Base-by-base conservation (phyloP, 140 eudicot genomes). In the Senecio squalidus region DNA sequence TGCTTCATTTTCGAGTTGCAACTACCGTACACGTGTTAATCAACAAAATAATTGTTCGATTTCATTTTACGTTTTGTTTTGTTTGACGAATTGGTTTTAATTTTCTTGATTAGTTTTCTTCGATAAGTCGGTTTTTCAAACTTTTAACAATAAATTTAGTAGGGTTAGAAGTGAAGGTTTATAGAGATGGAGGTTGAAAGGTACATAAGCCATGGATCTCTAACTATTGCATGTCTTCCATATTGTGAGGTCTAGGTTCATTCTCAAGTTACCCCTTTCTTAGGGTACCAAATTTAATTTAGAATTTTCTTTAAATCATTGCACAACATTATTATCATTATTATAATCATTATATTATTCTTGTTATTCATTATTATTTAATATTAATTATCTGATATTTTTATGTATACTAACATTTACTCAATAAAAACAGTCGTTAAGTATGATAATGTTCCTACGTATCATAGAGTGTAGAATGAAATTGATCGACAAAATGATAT, bases 21-120 rank as follows among this genome's bases (percentile, higher is more conserved):
- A 38, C 20, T 45, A 60, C 66, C 79, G 69, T 68, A 80, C 86
- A 80, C 82, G 86, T 80, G 86, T 76, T 29, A 26, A 64, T 24
- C 18, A 73, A 70, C 70, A 60, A 47, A 17, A 46, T 45, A 34
- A 67, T 50, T 52, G 65, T 61, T 61, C 39, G 67, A 62, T 74
- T 55, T 63, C 20, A 39, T 45, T 54, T 68, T 22, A 61, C 62
- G 80, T 75, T 46, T 30, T 48, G 33, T 40, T 21, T 39, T 38
- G 47, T 45, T 70, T 63, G 48, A 54, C 47, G 39, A 44, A 30
- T 33, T 58, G 50, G 64, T 29, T 71, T 48, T 9, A n/a, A 15
- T 21, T 55, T 33, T 22, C 34, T 21, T 47, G 62, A 62, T 68
- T 40, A 47, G 29, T 41, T 66, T 64, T 59, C 24, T 48, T 45